These are phyloP conservation scores for Globisporangium uncinulatum DNA, from an alignment of 352 stramenopile genomes.

Conservation along the genomic window DNA sequence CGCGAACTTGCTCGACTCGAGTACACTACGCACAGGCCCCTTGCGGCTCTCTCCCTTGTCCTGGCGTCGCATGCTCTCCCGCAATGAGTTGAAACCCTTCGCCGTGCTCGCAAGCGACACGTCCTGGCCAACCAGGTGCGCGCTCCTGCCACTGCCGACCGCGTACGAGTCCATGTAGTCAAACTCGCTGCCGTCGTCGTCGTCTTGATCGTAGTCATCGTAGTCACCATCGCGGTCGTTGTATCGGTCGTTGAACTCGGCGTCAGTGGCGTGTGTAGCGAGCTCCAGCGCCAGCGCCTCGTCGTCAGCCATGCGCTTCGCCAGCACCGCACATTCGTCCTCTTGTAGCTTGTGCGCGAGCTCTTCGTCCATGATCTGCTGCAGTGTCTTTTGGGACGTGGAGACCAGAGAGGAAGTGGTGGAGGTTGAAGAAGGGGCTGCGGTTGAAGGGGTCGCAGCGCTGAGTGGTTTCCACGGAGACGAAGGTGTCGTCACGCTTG, in stretches of 20 bases:
- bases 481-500: too few species aligned
- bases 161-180: constrained; percentile 15
- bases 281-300: constrained; percentile 5
- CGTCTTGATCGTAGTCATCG: constrained; percentile 17
- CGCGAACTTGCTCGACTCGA: constrained; percentile 24
- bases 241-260: constrained; percentile 2
- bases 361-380: constrained; percentile 69
- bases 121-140: constrained; percentile 7
- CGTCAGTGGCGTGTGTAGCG: constrained; percentile 6
- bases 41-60: constrained; percentile 21
- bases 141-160: constrained; percentile 1
- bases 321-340: constrained; percentile 14
- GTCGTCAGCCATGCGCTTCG: constrained; percentile 8
- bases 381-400: constrained; percentile 19
- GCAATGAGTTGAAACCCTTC: constrained; percentile 22
- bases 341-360: constrained; percentile 37
- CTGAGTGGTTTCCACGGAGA: too few species aligned
- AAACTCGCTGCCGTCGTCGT: constrained; percentile 17
- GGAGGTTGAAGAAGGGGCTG: too few species aligned
- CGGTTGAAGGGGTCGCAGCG: too few species aligned
- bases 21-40: constrained; percentile 7
- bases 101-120: constrained; percentile 1
- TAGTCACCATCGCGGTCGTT: constrained; percentile 10
- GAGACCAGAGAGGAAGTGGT: too few species aligned
- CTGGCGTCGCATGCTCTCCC: constrained; percentile 28